phyloP scores from a whole-genome alignment of 352 stramenopile species.

The Achlya hypogyna region DNA sequence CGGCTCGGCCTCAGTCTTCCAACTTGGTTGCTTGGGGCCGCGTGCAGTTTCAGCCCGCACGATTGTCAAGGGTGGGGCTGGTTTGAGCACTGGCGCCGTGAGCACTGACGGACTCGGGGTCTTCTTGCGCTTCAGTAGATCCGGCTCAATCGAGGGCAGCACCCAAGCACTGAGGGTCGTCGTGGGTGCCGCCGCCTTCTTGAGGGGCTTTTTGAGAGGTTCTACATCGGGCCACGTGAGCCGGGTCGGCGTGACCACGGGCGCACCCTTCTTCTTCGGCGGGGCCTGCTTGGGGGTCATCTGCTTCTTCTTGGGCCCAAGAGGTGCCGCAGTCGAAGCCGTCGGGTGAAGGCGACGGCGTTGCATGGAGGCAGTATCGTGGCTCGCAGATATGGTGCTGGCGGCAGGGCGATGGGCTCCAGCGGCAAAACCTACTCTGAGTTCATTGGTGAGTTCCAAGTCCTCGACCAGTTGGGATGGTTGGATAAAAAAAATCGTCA shows the following conservation, averaged over 20 bases:
- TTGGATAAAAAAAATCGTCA: conserved; percentile 10
- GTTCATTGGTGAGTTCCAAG: conserved; percentile 3
- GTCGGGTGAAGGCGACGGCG: conserved; percentile 16
- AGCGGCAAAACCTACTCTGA: conserved; percentile 4
- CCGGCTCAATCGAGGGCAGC: background rate
- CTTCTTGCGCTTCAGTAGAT: background rate
- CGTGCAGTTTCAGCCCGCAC: background rate
- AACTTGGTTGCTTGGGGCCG: conserved; percentile 4
- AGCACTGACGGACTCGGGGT: background rate
- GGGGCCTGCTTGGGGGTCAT: conserved; percentile 1
- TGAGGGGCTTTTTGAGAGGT: background rate
- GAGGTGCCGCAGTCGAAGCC: background rate
- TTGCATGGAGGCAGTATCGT: conserved; percentile 17
- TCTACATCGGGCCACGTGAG: background rate
- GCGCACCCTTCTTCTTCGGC: conserved; percentile 15
- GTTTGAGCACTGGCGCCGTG: background rate
- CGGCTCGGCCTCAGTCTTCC: background rate
- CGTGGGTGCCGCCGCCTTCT: background rate
- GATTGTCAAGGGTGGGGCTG: background rate
- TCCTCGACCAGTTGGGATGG: background rate
- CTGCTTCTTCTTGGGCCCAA: conserved; percentile 14
- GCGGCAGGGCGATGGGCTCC: background rate
- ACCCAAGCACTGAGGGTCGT: background rate
- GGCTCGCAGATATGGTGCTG: no score
- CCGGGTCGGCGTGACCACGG: background rate